phyloP scores from a whole-genome alignment of 306 rosid species.

The Prunus mume region DNA sequence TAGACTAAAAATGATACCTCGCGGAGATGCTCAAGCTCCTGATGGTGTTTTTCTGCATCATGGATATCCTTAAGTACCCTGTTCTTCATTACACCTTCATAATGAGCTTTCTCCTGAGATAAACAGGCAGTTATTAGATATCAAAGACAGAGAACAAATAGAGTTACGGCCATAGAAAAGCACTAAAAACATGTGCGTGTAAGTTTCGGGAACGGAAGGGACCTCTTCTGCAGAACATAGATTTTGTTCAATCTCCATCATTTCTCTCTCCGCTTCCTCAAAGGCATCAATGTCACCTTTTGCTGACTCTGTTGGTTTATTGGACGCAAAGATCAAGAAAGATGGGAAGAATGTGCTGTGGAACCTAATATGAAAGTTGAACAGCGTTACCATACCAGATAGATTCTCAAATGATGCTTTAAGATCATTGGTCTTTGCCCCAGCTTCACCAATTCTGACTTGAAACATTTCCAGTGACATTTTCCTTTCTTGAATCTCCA shows the following conservation, averaged over 20 bases:
- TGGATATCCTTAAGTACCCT: conserved; percentile 51
- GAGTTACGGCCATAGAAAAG: not conserved
- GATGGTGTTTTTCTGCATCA: conserved; percentile 51
- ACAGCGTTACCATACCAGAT: conserved; percentile 46
- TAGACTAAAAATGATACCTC: conserved; percentile 44
- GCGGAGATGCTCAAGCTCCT: conserved; percentile 42
- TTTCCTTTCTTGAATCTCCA: conserved; percentile 42
- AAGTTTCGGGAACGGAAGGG: not conserved
- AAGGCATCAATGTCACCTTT: conserved; percentile 60
- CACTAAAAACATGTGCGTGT: not conserved
- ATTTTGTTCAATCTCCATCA: conserved; percentile 54
- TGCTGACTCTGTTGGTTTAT: conserved; percentile 51
- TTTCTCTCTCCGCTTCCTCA: conserved; percentile 63
- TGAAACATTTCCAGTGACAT: conserved; percentile 35
- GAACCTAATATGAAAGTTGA: conserved; percentile 22
- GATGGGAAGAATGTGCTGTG: conserved; percentile 7
- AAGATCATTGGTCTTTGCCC: conserved; percentile 45
- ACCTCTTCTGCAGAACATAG: conserved; percentile 55
- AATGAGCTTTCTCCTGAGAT: conserved; percentile 63
- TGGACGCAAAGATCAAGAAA: conserved; percentile 17
- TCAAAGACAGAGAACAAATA: not conserved
- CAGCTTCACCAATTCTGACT: conserved; percentile 50
- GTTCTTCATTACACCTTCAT: conserved; percentile 61
- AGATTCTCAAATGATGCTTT: conserved; percentile 61
- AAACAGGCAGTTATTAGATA: not conserved